Evolutionary conservation across 805 yeast genomes (phyloP).

Genomic region (Aciculoconidium aculeatum): DNA sequence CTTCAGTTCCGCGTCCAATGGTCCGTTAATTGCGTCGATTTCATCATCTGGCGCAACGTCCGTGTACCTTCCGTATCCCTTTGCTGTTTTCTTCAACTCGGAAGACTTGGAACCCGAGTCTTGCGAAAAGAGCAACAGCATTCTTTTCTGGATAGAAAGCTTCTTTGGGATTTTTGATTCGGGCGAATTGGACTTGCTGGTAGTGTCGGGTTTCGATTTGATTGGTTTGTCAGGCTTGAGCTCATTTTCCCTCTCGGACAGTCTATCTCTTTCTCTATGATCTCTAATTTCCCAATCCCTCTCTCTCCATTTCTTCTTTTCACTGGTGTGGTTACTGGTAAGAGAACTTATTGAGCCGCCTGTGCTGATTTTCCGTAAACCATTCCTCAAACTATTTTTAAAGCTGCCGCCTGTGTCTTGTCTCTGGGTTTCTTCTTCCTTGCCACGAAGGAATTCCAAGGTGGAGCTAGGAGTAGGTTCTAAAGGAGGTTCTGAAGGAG

Average conservation of each 20-base stretch:
- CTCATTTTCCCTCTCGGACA: too few species aligned
- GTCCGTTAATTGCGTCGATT: slow-evolving; percentile 24
- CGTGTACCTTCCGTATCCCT: slow-evolving; percentile 78
- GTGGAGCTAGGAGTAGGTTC: slow-evolving; percentile 15
- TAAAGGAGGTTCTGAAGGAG: slow-evolving; percentile 7
- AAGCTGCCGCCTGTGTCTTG: slow-evolving; percentile 39
- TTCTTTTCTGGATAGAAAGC: slow-evolving; percentile 47
- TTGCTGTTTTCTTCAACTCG: slow-evolving; percentile 56
- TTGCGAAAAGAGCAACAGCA: slow-evolving; percentile 41
- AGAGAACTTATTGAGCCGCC: slow-evolving; percentile 18
- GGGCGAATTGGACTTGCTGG: too few species aligned
- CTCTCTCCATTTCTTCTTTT: too few species aligned
- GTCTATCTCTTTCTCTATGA: too few species aligned
- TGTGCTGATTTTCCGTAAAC: slow-evolving; percentile 35
- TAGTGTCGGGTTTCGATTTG: too few species aligned
- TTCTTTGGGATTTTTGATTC: slow-evolving; percentile 18
- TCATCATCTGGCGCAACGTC: slow-evolving; percentile 31
- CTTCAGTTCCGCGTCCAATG: slow-evolving; percentile 6
- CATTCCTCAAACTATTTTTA: slow-evolving; percentile 24
- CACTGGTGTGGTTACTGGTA: slow-evolving; percentile 5
- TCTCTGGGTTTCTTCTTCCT: slow-evolving; percentile 21
- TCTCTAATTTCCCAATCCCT: too few species aligned
- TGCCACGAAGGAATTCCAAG: slow-evolving; percentile 30
- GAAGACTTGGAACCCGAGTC: slow-evolving; percentile 24
- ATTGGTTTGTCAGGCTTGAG: too few species aligned